Base-by-base conservation (phyloP, 441 rosid genomes). In the Adansonia gregorii region DNA sequence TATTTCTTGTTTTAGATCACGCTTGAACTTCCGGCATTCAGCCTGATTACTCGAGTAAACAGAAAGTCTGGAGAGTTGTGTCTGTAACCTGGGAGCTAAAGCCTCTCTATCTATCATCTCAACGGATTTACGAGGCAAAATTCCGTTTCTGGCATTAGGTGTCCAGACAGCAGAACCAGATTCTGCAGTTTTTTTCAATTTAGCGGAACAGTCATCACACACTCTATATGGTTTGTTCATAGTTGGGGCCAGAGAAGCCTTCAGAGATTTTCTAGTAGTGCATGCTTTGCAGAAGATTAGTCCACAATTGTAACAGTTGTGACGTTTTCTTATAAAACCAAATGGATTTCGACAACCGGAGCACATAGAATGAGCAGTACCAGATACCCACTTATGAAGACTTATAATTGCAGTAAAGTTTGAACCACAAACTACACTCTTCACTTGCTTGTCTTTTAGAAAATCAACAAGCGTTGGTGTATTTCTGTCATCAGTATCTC, bases 271-370 rank as follows among this genome's bases (percentile, higher is more conserved):
- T 78, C 83, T 92, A 82, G 84, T 85, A 69, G 91, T 90, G 84
- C 98, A 94, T 63, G 81, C 88, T 80, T 94, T 89, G 87, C 98
- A 94, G 71, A 92, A 88, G 45, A 86, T 86, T 24, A 90, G 69
- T 45, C 94, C 94, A 63, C 94, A 90, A 59, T 90, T 90, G 79
- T 90, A 90, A 83, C 94, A 90, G 76, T 90, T 90, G 85, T 91
- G 98, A 17, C 94, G 95, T 85, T 95, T 93, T 85, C 98, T 91
- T 87, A 87, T 86, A 79, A 94, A 93, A 77, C 85, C 91, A 83
- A 93, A 93, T 75, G 91, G 93, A 78, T 87, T 86, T 24, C 85
- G 97, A 63, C 98, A 94, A 76, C 90, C 91, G 56, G 91, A 88
- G 83, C 98, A 94, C 41, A 87, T 73, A 17, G 94, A 90, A 72